These are phyloP conservation scores for Podosphaera aphanis DNA, from an alignment of 2,329 filamentous ascomycete genomes.

Conservation along the genomic window DNA sequence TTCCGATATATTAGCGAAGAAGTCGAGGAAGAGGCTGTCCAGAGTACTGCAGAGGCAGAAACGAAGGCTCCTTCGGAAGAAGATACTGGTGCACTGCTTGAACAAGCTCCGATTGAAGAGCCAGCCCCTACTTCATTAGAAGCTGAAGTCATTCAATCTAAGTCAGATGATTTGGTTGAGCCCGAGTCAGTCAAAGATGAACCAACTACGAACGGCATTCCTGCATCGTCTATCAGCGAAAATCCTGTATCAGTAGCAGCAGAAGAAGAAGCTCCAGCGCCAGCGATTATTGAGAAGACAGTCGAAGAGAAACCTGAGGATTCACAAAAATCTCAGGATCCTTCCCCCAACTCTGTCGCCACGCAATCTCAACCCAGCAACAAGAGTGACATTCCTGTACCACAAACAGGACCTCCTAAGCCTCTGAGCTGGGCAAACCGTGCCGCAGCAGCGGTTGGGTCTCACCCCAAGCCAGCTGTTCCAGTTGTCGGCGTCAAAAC, in stretches of 20 bases:
- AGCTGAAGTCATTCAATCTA: constrained; percentile 40
- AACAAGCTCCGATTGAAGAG: constrained; percentile 15
- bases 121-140: constrained; percentile 19
- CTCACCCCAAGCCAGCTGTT: constrained; percentile 31
- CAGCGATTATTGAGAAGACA: constrained; percentile 27
- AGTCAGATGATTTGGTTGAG: constrained; percentile 41
- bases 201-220: constrained; percentile 22
- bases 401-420: constrained; percentile 33
- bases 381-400: constrained; percentile 22
- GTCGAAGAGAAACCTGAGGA: constrained; percentile 32
- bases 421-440: constrained; percentile 57
- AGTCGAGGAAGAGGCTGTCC: constrained; percentile 44
- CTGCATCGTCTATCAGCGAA: constrained; percentile 15
- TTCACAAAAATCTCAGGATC: constrained; percentile 42
- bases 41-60: constrained; percentile 16
- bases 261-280: constrained; percentile 18
- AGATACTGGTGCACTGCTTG: background rate
- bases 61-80: constrained; percentile 11
- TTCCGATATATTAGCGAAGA: constrained; percentile 81
- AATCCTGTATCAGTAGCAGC: constrained; percentile 11
- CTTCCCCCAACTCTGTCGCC: constrained; percentile 27
- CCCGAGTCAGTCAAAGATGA: constrained; percentile 10
- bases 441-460: constrained; percentile 30
- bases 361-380: constrained; percentile 17
- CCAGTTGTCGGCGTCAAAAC: constrained; percentile 28